A percentile compares a stretch with the other conserved stretches of the same genome.
Conservation (phyloP, 441 rosid species). For the Brassica balearica region DNA sequence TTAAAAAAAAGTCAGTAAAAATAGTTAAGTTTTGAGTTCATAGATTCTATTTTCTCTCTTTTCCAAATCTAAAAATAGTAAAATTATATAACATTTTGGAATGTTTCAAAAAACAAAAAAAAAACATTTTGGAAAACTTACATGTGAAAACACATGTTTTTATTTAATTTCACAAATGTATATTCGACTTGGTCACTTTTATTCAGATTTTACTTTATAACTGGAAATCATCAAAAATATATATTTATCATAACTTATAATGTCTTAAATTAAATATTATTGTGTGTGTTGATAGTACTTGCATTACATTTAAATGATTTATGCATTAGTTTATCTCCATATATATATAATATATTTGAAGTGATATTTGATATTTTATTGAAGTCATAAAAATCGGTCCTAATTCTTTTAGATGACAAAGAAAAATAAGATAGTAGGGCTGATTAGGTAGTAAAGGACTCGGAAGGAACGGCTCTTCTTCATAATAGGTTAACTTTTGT, state of each 20-base stretch:
- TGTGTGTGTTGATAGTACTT: neutral
- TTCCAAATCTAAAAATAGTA: neutral
- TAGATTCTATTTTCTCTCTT: neutral
- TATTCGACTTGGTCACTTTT: neutral
- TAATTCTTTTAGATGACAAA: conserved; percentile 24
- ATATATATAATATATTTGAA: neutral
- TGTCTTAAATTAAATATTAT: neutral
- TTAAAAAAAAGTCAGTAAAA: neutral
- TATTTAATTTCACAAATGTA: neutral
- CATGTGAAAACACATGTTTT: neutral
- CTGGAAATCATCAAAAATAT: neutral
- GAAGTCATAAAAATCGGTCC: conserved; percentile 23
- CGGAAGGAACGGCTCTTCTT: too few species aligned
- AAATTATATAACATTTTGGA: neutral
- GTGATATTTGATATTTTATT: neutral
- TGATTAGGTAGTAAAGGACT: too few species aligned
- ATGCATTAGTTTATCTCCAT: neutral
- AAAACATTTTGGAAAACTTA: neutral
- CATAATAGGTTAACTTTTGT: too few species aligned
- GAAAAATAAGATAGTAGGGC: too few species aligned
- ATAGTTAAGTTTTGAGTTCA: neutral
- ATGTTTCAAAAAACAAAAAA: too few species aligned
- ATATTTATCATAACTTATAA: neutral
- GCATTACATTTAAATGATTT: neutral
- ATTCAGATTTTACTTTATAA: neutral